A percentile compares a stretch with the other conserved stretches of the same genome.
These are phyloP conservation scores for Penicillium sp. DNA, from an alignment of 2,329 filamentous ascomycete genomes.

Conservation along the genomic window DNA sequence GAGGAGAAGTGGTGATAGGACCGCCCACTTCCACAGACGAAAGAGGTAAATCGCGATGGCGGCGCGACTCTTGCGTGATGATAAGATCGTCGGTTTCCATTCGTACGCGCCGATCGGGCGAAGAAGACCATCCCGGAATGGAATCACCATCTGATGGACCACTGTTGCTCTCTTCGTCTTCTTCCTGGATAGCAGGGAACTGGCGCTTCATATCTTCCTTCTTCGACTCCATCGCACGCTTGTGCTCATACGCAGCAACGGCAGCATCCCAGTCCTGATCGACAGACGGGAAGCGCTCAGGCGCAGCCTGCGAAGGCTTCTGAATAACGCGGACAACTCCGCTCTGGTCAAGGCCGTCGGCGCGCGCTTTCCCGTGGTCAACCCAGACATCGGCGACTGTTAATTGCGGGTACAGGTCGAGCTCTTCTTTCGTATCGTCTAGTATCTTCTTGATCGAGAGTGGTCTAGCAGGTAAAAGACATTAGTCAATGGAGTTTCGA, in stretches of 20 bases:
- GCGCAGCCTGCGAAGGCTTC: slow-evolving; percentile 24
- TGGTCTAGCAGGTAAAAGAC: slow-evolving; percentile 22
- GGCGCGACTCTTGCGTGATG: background rate
- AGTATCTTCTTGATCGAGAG: slow-evolving; percentile 38
- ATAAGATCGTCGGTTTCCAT: background rate
- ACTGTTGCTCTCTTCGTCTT: background rate
- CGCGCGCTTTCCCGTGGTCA: slow-evolving; percentile 33
- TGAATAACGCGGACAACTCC: slow-evolving; percentile 36
- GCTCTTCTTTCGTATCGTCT: slow-evolving; percentile 33
- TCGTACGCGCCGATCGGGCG: background rate
- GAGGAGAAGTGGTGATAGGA: background rate
- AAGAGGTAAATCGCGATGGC: slow-evolving; percentile 25
- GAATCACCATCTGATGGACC: too few relatives aligned
- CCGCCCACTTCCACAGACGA: slow-evolving; percentile 24
- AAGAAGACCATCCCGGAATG: too few relatives aligned
- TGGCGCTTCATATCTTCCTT: slow-evolving; percentile 10
- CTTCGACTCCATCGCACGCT: slow-evolving; percentile 16
- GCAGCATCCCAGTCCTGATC: slow-evolving; percentile 36
- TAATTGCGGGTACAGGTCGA: slow-evolving; percentile 33
- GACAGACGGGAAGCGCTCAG: slow-evolving; percentile 35
- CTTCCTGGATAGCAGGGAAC: slow-evolving; percentile 15
- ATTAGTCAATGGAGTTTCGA: slow-evolving; percentile 3
- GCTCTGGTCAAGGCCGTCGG: slow-evolving; percentile 37
- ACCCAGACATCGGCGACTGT: slow-evolving; percentile 41
- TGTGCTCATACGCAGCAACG: slow-evolving; percentile 14